phyloP scores from a whole-genome alignment of 139 green algal species.

The Micractinium conductrix region DNA sequence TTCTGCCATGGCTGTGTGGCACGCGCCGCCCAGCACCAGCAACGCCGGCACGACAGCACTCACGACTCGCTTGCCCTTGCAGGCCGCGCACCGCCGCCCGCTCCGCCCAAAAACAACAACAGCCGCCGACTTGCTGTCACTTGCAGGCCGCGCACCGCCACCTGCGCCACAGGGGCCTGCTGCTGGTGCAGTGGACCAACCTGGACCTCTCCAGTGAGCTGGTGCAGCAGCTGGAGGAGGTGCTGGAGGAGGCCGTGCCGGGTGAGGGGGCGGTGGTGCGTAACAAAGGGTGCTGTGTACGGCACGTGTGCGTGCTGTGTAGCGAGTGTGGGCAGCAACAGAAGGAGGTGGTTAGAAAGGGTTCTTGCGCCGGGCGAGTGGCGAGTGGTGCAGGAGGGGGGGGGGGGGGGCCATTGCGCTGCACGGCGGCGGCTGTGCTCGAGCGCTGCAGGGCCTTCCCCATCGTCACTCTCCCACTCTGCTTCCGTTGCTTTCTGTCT shows the following conservation, averaged over 20 bases:
- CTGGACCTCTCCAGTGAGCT: background rate
- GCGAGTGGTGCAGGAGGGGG: background rate
- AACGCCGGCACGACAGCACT: background rate
- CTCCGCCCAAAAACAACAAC: background rate
- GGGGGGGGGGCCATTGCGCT: too few relatives aligned
- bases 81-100: too few relatives aligned
- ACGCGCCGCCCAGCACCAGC: background rate
- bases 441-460: background rate
- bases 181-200: background rate
- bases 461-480: too few relatives aligned
- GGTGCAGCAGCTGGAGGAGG: conserved; percentile 16
- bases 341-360: background rate
- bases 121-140: background rate
- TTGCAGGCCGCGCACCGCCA: conserved; percentile 10
- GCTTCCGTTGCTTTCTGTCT: background rate
- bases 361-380: background rate
- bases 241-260: conserved; percentile 1
- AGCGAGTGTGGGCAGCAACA: too few relatives aligned
- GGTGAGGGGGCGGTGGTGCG: background rate
- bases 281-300: background rate
- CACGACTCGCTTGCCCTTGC: background rate
- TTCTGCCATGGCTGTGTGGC: background rate
- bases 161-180: background rate
- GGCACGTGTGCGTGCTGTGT: too few relatives aligned
- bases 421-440: background rate